Evolutionary conservation across 2,329 filamentous ascomycete genomes (phyloP).

Genomic region (Furcasterigmium sp.): DNA sequence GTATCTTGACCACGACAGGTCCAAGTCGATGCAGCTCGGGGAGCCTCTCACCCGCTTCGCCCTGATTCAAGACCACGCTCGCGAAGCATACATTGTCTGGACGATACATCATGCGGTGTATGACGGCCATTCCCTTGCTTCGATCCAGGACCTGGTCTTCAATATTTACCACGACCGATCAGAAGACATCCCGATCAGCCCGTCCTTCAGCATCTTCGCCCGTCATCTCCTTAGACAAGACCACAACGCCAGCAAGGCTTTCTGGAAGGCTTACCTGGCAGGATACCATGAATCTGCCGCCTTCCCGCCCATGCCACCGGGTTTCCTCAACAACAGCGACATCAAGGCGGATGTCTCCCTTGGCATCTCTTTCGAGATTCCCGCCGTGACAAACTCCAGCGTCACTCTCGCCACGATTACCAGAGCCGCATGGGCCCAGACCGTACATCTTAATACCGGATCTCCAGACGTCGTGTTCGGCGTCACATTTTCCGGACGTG

Average conservation of each 20-base stretch:
- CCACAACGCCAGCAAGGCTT: neutral
- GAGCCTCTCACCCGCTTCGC: conserved; percentile 14
- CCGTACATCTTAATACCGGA: conserved; percentile 28
- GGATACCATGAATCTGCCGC: neutral
- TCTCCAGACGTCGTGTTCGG: conserved; percentile 20
- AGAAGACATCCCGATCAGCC: neutral
- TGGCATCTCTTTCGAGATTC: neutral
- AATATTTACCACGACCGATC: neutral
- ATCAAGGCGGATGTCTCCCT: neutral
- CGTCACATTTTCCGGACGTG: conserved; percentile 20
- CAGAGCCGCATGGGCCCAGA: conserved; percentile 22
- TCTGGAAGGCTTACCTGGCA: neutral
- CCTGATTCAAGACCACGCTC: conserved; percentile 1
- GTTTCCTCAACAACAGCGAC: neutral
- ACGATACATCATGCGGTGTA: conserved; percentile 25
- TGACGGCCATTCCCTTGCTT: conserved; percentile 14
- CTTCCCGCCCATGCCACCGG: neutral
- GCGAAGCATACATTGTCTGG: conserved; percentile 18
- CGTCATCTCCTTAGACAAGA: neutral
- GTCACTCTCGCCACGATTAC: conserved; percentile 14
- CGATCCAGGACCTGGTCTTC: neutral
- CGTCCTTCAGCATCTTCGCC: neutral
- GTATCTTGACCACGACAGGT: conserved; percentile 4
- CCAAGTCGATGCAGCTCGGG: conserved; percentile 14
- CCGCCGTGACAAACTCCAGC: neutral